A percentile compares a stretch with the other conserved stretches of the same genome.
Evolutionary conservation across 192 early-diverging fungal genomes (phyloP).

Genomic region (Coemansia umbellata): DNA sequence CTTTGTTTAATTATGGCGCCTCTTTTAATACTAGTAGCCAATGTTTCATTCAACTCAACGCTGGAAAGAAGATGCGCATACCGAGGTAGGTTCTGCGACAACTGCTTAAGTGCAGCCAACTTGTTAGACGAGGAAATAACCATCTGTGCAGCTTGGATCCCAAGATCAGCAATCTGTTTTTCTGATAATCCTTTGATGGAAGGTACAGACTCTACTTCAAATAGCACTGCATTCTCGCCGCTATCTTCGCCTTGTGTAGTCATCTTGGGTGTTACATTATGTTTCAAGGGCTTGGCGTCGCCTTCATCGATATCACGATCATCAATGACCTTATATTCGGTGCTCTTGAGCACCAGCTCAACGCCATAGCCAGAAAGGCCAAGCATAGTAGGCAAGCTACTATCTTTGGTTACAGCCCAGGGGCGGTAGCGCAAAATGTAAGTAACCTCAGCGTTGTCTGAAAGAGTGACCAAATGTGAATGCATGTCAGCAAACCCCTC

Average conservation of each 20-base stretch:
- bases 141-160: constrained; percentile 69
- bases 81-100: constrained; percentile 86
- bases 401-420: not conserved
- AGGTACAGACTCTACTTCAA: constrained; percentile 84
- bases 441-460: constrained; percentile 44
- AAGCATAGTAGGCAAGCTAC: constrained; percentile 12
- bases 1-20: constrained; percentile 14
- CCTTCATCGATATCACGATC: constrained; percentile 60
- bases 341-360: constrained; percentile 90
- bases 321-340: constrained; percentile 95
- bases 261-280: not conserved
- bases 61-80: constrained; percentile 71
- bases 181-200: constrained; percentile 72
- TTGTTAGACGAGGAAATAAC: constrained; percentile 60
- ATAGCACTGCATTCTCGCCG: constrained; percentile 81
- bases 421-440: constrained; percentile 79
- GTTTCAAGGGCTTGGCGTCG: not conserved
- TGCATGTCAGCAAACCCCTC: constrained; percentile 60
- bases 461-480: constrained; percentile 47
- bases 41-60: constrained; percentile 48
- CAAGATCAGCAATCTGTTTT: constrained; percentile 56
- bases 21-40: constrained; percentile 37
- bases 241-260: not conserved
- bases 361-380: constrained; percentile 87
- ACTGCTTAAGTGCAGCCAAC: constrained; percentile 58